A percentile compares a stretch with the other conserved stretches of the same genome.
Evolutionary conservation across 2,329 filamentous ascomycete genomes (phyloP).

Genomic region (Sclerotinia subarctica): DNA sequence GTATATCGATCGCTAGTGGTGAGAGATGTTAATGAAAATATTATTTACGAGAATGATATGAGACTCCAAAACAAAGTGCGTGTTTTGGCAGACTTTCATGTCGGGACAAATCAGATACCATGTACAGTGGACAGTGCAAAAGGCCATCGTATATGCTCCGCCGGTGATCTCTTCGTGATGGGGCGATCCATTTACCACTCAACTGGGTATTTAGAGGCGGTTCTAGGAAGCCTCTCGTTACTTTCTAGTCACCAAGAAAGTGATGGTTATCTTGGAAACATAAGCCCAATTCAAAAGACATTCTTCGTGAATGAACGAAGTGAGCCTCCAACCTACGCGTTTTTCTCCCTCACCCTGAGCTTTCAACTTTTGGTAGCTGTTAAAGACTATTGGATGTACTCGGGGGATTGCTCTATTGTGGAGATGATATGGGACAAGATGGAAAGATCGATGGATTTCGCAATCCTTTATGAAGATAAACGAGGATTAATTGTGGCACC

Average conservation of each 20-base stretch:
- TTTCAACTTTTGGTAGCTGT: constrained; percentile 8
- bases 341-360: background rate
- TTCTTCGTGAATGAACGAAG: constrained; percentile 3
- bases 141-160: constrained; percentile 4
- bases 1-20: constrained; percentile 11
- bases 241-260: constrained; percentile 7
- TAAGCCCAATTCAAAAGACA: constrained; percentile 13
- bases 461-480: constrained; percentile 1
- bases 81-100: constrained; percentile 1
- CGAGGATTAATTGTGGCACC: constrained; percentile 5
- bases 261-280: constrained; percentile 1
- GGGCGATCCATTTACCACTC: constrained; percentile 11
- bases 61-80: background rate
- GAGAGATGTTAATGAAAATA: background rate
- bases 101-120: constrained; percentile 12
- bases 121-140: constrained; percentile 13
- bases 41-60: constrained; percentile 7
- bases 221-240: constrained; percentile 2
- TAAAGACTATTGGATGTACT: constrained; percentile 11
- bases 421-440: constrained; percentile 47
- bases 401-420: constrained; percentile 40
- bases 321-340: background rate
- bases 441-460: constrained; percentile 3
- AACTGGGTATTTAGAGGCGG: background rate
- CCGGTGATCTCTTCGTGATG: constrained; percentile 5